Percentiles rank a stretch among this genome's conserved stretches.
Evolutionary conservation across 2,329 filamentous ascomycete genomes (phyloP).

Genomic region (Paecilomyces niveus): DNA sequence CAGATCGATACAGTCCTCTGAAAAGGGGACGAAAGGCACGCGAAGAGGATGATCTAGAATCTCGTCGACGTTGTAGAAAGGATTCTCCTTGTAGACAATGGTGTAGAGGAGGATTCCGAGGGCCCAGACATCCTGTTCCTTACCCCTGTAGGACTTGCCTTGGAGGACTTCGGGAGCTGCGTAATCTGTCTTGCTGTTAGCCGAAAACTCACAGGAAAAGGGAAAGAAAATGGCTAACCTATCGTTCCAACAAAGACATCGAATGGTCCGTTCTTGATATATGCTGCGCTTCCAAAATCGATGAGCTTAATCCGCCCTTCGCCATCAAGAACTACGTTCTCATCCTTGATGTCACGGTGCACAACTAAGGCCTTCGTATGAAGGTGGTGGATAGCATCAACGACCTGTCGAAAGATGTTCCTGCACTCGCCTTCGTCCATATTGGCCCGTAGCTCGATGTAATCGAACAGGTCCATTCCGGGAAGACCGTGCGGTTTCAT

Average conservation of each 20-base stretch:
- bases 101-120: slow-evolving; percentile 95
- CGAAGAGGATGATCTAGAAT: slow-evolving; percentile 96
- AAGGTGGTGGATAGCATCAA: slow-evolving; percentile 79
- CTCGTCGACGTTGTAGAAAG: slow-evolving; percentile 97
- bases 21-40: slow-evolving; percentile 60
- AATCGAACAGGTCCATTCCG: slow-evolving; percentile 98
- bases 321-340: slow-evolving; percentile 93
- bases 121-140: slow-evolving; percentile 98
- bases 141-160: slow-evolving; percentile 84
- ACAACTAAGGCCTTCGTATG: slow-evolving; percentile 88
- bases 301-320: slow-evolving; percentile 95
- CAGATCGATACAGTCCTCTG: slow-evolving; percentile 86
- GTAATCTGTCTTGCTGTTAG: slow-evolving; percentile 60
- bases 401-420: slow-evolving; percentile 93
- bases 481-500: slow-evolving; percentile 90
- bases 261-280: slow-evolving; percentile 97
- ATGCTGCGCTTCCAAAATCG: slow-evolving; percentile 95
- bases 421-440: slow-evolving; percentile 94
- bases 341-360: slow-evolving; percentile 97
- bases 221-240: slow-evolving; percentile 51
- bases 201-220: background rate
- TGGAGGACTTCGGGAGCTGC: slow-evolving; percentile 96
- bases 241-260: slow-evolving; percentile 99
- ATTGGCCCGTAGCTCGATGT: slow-evolving; percentile 90
- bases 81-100: slow-evolving; percentile 99